phyloP scores from a whole-genome alignment of 805 yeast species.

The Candida dajiaensis region DNA sequence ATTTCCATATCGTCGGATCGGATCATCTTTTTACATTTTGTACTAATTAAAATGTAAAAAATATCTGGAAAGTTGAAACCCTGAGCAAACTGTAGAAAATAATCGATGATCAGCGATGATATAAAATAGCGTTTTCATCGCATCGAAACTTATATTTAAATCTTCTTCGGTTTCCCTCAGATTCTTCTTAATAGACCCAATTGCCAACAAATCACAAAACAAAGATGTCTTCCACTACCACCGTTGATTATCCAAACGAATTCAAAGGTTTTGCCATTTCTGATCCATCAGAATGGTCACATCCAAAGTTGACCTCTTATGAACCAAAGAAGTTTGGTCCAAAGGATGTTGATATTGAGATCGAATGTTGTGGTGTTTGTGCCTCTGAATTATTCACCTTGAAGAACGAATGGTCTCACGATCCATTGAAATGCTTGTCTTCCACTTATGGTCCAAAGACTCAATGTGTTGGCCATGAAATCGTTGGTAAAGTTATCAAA shows the following conservation, averaged over 20 bases:
- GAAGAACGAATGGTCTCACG: constrained; percentile 43
- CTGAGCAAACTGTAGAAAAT: no score
- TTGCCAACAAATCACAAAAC: no score
- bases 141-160: no score
- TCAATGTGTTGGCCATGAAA: constrained; percentile 63
- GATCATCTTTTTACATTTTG: no score
- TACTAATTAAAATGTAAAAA: no score
- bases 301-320: constrained; percentile 46
- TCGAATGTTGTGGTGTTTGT: constrained; percentile 61
- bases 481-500: constrained; percentile 51
- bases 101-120: no score
- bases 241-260: constrained; percentile 42
- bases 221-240: constrained; percentile 7
- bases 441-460: constrained; percentile 29
- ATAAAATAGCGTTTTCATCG: no score
- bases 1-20: no score
- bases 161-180: no score
- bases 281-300: constrained; percentile 45
- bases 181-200: no score
- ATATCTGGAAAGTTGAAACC: no score
- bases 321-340: constrained; percentile 41
- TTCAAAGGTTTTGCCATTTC: constrained; percentile 57
- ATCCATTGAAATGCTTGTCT: constrained; percentile 16
- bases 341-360: constrained; percentile 49
- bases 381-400: constrained; percentile 56